Conservation (phyloP, 2,329 filamentous ascomycete species). For the Aspergillus sp. region DNA sequence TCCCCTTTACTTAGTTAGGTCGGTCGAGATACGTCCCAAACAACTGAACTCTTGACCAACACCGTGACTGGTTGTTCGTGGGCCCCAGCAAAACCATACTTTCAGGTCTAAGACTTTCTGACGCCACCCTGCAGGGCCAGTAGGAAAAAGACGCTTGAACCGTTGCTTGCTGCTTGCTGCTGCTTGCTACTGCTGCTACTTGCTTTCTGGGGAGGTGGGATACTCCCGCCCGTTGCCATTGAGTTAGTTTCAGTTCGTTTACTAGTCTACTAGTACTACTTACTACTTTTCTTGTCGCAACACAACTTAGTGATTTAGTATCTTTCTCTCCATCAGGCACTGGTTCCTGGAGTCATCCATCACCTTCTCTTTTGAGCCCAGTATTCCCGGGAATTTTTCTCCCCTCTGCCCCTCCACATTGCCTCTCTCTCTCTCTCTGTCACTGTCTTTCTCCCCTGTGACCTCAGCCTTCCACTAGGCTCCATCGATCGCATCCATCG, state of each 20-base stretch:
- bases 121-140: slow-evolving; percentile 9
- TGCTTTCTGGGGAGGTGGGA: neutral
- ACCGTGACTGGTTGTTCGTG: neutral
- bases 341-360: neutral
- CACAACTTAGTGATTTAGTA: neutral
- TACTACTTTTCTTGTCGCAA: neutral
- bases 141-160: neutral
- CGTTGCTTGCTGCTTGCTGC: neutral
- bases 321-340: neutral
- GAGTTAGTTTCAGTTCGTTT: neutral
- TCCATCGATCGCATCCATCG: slow-evolving; percentile 12
- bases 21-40: neutral
- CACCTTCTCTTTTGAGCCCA: neutral
- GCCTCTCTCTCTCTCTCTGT: neutral
- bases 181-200: neutral
- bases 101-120: neutral
- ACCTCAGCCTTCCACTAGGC: slow-evolving; percentile 1
- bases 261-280: too few species aligned
- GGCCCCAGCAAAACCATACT: too few species aligned
- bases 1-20: neutral
- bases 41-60: neutral
- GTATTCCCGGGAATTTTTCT: slow-evolving; percentile 14
- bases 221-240: neutral
- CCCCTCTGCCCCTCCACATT: slow-evolving; percentile 6
- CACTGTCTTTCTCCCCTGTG: neutral